Evolutionary conservation across 805 yeast genomes (phyloP).

Genomic region (Candida easanensis): DNA sequence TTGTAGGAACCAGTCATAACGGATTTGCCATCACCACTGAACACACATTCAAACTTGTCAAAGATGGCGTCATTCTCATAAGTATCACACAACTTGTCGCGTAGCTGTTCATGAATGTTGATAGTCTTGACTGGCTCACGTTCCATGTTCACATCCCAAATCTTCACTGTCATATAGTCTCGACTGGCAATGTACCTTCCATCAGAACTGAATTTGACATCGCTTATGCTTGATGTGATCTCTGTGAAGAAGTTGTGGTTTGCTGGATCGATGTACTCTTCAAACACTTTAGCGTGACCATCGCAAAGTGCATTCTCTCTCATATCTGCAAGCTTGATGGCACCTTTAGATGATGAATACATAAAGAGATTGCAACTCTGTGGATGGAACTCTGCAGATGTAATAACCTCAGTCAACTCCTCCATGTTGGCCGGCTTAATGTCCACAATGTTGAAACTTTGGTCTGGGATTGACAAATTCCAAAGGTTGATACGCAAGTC

Average conservation of each 20-base stretch:
- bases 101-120: slow-evolving; percentile 90
- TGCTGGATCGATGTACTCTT: slow-evolving; percentile 89
- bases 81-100: slow-evolving; percentile 92
- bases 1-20: slow-evolving; percentile 97
- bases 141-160: slow-evolving; percentile 99
- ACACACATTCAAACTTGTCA: slow-evolving; percentile 96
- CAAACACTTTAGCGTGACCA: slow-evolving; percentile 79
- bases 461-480: slow-evolving; percentile 93
- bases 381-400: slow-evolving; percentile 96
- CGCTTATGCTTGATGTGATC: slow-evolving; percentile 90
- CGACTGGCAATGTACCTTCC: slow-evolving; percentile 96
- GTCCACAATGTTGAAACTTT: slow-evolving; percentile 94
- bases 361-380: slow-evolving; percentile 86
- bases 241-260: slow-evolving; percentile 96
- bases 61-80: slow-evolving; percentile 98
- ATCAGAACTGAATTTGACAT: slow-evolving; percentile 86
- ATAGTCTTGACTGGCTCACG: slow-evolving; percentile 91
- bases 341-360: slow-evolving; percentile 94
- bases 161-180: slow-evolving; percentile 95
- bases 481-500: slow-evolving; percentile 93
- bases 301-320: slow-evolving; percentile 94
- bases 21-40: slow-evolving; percentile 87
- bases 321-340: slow-evolving; percentile 95
- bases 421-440: slow-evolving; percentile 98
- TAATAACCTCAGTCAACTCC: slow-evolving; percentile 96